phyloP scores from a whole-genome alignment of 441 rosid species.

The Croton setiger region DNA sequence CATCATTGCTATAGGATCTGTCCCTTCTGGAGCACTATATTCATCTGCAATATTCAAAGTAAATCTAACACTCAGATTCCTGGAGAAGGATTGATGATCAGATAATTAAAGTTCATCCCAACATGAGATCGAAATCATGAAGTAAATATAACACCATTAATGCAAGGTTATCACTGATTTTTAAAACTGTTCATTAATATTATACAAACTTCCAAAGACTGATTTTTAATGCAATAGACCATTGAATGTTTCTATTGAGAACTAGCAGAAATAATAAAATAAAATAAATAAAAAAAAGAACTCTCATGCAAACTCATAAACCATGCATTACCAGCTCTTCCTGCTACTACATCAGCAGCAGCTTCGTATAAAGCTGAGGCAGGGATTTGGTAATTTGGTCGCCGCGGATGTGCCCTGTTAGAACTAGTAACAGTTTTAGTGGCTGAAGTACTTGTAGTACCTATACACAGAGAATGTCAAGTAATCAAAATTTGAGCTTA shows the following conservation, averaged over 20 bases:
- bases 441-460: constrained; percentile 40
- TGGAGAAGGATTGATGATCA: background rate
- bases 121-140: background rate
- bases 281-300: background rate
- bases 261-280: background rate
- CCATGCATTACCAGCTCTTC: constrained; percentile 35
- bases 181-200: no score
- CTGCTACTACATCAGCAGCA: constrained; percentile 41
- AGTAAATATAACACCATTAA: background rate
- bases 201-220: no score
- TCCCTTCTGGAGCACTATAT: constrained; percentile 42
- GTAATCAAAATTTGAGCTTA: constrained; percentile 13
- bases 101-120: background rate
- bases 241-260: background rate
- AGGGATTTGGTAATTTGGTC: constrained; percentile 68
- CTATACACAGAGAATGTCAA: constrained; percentile 23
- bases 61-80: background rate
- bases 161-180: background rate
- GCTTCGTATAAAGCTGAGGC: constrained; percentile 80
- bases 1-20: constrained; percentile 98
- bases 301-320: background rate
- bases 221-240: constrained; percentile 2
- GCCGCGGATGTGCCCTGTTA: constrained; percentile 49
- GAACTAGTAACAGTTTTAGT: constrained; percentile 38
- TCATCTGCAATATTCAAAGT: constrained; percentile 33